Conservation (phyloP, 306 rosid species). For the Ormosia semicastrata region DNA sequence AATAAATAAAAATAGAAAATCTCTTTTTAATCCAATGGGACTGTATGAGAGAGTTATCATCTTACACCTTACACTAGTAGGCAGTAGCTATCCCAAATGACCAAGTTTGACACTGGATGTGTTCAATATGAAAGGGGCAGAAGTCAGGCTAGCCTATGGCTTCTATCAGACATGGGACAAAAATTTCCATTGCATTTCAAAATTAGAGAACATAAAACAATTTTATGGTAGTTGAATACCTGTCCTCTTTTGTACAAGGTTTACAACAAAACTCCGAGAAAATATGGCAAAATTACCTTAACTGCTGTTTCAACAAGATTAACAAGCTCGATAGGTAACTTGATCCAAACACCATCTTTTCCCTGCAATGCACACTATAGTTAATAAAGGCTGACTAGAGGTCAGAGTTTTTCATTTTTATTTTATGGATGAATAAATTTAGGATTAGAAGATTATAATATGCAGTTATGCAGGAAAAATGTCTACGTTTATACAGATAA, state of each 20-base stretch:
- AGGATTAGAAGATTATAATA: not conserved
- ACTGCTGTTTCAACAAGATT: constrained; percentile 51
- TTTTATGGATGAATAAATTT: not conserved
- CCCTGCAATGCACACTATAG: constrained; percentile 33
- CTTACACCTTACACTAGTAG: not conserved
- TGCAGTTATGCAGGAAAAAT: not conserved
- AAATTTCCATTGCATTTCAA: not conserved
- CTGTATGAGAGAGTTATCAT: not conserved
- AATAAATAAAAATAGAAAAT: not conserved
- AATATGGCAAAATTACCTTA: constrained; percentile 38
- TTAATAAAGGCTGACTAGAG: not conserved
- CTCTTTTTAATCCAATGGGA: not conserved
- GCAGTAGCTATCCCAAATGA: not conserved
- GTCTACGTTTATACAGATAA: not conserved
- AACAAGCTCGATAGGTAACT: constrained; percentile 48
- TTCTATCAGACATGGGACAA: not conserved
- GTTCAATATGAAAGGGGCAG: not conserved
- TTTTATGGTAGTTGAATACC: not conserved
- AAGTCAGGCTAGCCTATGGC: not conserved
- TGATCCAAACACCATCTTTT: constrained; percentile 57
- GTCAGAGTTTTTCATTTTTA: not conserved
- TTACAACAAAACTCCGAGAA: not conserved
- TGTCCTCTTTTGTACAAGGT: not conserved
- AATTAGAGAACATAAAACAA: not conserved
- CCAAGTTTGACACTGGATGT: not conserved